Evolutionary conservation across 768 basidiomycete species (phyloP).

Genomic region (Lactarius vividus): DNA sequence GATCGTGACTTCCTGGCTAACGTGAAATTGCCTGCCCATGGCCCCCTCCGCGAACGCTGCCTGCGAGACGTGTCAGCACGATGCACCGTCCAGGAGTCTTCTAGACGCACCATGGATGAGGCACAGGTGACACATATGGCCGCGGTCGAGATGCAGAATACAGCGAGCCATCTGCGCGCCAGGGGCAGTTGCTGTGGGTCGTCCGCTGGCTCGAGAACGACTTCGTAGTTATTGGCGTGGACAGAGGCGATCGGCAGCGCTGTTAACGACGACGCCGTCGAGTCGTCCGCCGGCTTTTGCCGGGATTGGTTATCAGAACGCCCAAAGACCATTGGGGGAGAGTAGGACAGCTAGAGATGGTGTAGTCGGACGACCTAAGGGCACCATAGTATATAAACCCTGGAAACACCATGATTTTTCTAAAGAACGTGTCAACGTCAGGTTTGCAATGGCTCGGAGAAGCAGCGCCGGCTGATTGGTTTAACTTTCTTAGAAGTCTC

Average conservation of each 20-base stretch:
- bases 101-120: slow-evolving; percentile 29
- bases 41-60: slow-evolving; percentile 40
- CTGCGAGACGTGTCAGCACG: slow-evolving; percentile 22
- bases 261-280: background rate
- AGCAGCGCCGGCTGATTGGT: too few species aligned
- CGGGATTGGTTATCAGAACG: background rate
- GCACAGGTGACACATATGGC: slow-evolving; percentile 31
- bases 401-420: background rate
- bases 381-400: background rate
- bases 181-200: slow-evolving; percentile 28
- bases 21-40: slow-evolving; percentile 38
- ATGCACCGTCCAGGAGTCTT: background rate
- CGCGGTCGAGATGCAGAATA: slow-evolving; percentile 26
- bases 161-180: slow-evolving; percentile 29
- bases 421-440: too few species aligned
- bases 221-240: slow-evolving; percentile 12
- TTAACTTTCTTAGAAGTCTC: too few species aligned
- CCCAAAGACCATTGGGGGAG: background rate
- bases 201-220: slow-evolving; percentile 25
- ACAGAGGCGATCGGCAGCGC: too few species aligned
- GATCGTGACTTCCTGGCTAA: slow-evolving; percentile 41
- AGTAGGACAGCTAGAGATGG: too few species aligned
- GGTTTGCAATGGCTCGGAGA: too few species aligned
- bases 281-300: slow-evolving; percentile 5
- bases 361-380: background rate